phyloP scores from a whole-genome alignment of 495 filamentous ascomycete genomes.

The Penicillium silybi region DNA sequence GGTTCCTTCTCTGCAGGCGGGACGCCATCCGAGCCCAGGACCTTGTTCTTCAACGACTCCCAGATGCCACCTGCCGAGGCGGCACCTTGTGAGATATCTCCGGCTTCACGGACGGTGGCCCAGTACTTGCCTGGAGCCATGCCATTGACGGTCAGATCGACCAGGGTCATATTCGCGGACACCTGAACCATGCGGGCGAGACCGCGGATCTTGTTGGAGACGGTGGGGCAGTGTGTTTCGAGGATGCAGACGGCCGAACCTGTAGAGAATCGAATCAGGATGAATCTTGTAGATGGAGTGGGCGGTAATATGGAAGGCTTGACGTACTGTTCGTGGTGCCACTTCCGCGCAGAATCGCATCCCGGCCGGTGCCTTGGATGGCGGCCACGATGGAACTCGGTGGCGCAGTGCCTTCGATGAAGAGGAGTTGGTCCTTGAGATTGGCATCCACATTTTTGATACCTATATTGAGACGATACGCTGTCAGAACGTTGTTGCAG shows the following conservation, averaged over 20 bases:
- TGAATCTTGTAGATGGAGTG: slow-evolving; percentile 2
- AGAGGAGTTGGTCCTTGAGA: slow-evolving; percentile 46
- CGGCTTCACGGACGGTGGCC: slow-evolving; percentile 79
- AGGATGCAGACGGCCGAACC: slow-evolving; percentile 94
- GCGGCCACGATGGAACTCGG: slow-evolving; percentile 85
- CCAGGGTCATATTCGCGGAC: slow-evolving; percentile 65
- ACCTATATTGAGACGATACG: slow-evolving; percentile 23
- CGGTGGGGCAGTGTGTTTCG: slow-evolving; percentile 69
- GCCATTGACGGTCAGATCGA: slow-evolving; percentile 86
- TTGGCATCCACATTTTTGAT: slow-evolving; percentile 48
- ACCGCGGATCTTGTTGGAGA: slow-evolving; percentile 64
- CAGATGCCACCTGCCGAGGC: slow-evolving; percentile 80
- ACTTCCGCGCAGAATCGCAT: slow-evolving; percentile 90
- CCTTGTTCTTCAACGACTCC: slow-evolving; percentile 53
- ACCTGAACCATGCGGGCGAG: slow-evolving; percentile 81
- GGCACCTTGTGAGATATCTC: slow-evolving; percentile 82
- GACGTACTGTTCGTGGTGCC: slow-evolving; percentile 77
- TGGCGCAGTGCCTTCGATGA: slow-evolving; percentile 56
- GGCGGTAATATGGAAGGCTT: neutral
- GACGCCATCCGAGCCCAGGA: slow-evolving; percentile 37
- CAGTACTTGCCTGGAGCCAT: slow-evolving; percentile 77
- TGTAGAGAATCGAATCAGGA: slow-evolving; percentile 24
- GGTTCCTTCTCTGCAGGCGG: slow-evolving; percentile 31
- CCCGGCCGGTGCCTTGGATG: slow-evolving; percentile 84
- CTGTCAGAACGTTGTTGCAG: neutral